Conservation (phyloP, 345 rosid genomes). For the Psidium friedrichsthalianum region DNA sequence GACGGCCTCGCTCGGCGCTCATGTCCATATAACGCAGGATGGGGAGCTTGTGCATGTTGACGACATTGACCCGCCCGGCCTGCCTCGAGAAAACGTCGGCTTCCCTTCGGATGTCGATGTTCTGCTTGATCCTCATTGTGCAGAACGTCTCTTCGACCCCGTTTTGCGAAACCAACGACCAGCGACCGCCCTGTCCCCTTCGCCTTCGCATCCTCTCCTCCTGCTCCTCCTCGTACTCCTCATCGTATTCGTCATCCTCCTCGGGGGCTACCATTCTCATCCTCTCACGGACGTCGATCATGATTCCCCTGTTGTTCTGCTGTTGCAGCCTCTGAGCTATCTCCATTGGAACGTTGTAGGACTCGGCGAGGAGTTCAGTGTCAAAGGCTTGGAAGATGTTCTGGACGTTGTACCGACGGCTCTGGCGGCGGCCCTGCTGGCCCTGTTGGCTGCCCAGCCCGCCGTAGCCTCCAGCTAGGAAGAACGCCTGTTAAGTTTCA, state of each 20-base stretch:
- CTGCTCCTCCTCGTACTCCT: not conserved
- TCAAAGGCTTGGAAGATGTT: slow-evolving; percentile 19
- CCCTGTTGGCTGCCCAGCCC: not conserved
- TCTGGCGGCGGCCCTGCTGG: not conserved
- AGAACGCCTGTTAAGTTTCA: slow-evolving; percentile 4
- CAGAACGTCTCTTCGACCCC: slow-evolving; percentile 23
- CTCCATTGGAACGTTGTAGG: slow-evolving; percentile 9
- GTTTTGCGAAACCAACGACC: not conserved
- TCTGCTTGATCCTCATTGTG: slow-evolving; percentile 17
- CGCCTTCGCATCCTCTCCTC: not conserved
- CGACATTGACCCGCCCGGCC: slow-evolving; percentile 15
- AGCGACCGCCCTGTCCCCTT: not conserved
- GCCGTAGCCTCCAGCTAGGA: slow-evolving; percentile 12
- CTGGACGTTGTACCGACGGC: not conserved
- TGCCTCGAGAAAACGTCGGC: slow-evolving; percentile 17
- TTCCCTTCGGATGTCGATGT: slow-evolving; percentile 9
- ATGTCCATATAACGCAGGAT: slow-evolving; percentile 13
- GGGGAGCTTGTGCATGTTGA: slow-evolving; percentile 17
- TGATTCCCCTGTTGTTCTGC: slow-evolving; percentile 8
- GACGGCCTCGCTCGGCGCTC: slow-evolving; percentile 23
- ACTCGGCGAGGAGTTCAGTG: slow-evolving; percentile 12
- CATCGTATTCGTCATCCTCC: not conserved
- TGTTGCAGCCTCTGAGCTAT: slow-evolving; percentile 1
- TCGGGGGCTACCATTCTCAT: slow-evolving; percentile 7
- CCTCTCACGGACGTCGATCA: slow-evolving; percentile 1